A percentile compares a stretch with the other conserved stretches of the same genome.
Conservation (phyloP, 108 stramenopile genomes). For the Pseudonitzschia pungens region DNA sequence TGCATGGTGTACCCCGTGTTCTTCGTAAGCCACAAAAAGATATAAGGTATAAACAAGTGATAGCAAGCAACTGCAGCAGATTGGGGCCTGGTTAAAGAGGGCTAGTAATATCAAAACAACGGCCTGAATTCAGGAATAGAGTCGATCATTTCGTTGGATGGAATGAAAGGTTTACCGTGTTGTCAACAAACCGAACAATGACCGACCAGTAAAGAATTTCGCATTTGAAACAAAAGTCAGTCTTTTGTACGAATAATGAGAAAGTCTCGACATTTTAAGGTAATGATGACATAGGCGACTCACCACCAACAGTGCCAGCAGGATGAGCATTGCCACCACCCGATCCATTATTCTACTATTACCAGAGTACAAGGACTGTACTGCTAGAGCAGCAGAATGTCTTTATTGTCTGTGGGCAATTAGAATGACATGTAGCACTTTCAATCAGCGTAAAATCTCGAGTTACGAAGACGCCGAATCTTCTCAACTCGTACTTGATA, state of each 20-base stretch:
- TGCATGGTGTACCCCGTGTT: slow-evolving; percentile 75
- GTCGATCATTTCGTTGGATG: slow-evolving; percentile 5
- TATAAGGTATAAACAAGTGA: slow-evolving; percentile 78
- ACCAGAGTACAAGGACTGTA: neutral
- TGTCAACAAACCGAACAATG: slow-evolving; percentile 3
- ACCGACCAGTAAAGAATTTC: neutral
- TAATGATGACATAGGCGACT: slow-evolving; percentile 27
- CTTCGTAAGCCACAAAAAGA: slow-evolving; percentile 85
- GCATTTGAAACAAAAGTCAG: neutral
- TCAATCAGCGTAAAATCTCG: neutral
- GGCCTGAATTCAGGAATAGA: slow-evolving; percentile 31
- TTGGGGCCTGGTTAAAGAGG: slow-evolving; percentile 78
- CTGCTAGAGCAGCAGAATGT: slow-evolving; percentile 11
- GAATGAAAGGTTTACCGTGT: neutral
- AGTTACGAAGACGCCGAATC: neutral
- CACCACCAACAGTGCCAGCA: slow-evolving; percentile 73
- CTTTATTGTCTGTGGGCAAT: neutral
- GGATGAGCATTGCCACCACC: slow-evolving; percentile 75
- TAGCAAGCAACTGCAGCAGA: slow-evolving; percentile 70
- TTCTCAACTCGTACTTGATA: neutral
- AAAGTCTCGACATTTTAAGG: slow-evolving; percentile 7
- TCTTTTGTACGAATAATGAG: neutral
- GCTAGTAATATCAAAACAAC: slow-evolving; percentile 63
- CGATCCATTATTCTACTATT: slow-evolving; percentile 71
- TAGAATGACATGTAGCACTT: slow-evolving; percentile 5